Evolutionary conservation across 208 protist species (phyloP).

Genomic region (Herpetomonas samuelpessoai): DNA sequence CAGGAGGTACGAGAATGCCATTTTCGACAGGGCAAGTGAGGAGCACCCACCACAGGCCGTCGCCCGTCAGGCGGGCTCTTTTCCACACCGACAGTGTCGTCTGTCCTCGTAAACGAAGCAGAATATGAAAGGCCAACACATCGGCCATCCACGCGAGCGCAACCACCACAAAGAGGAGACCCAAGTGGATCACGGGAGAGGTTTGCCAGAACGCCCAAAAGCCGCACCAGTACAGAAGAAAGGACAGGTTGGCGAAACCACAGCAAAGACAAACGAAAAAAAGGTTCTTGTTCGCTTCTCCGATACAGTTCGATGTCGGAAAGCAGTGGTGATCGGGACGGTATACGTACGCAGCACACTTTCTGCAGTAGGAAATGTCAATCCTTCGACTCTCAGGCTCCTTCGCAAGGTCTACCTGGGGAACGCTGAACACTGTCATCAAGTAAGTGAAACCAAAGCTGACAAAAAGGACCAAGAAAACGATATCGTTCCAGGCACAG

Average conservation of each 20-base stretch:
- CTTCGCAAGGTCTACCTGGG: constrained; percentile 13
- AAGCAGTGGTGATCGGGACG: constrained; percentile 70
- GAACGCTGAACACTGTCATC: constrained; percentile 39
- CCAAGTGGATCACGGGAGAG: constrained; percentile 24
- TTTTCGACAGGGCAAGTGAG: neutral
- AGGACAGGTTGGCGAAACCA: constrained; percentile 41
- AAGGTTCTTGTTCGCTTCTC: constrained; percentile 21
- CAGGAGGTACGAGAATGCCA: no score
- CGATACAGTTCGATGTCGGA: constrained; percentile 65
- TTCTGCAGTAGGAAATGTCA: constrained; percentile 27
- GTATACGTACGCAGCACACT: constrained; percentile 31
- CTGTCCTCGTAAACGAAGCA: constrained; percentile 20
- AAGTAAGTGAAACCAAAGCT: constrained; percentile 32
- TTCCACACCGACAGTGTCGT: constrained; percentile 35
- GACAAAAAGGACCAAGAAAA: constrained; percentile 25
- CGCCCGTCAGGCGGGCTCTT: neutral
- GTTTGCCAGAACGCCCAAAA: constrained; percentile 32
- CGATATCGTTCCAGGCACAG: constrained; percentile 21
- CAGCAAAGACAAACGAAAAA: constrained; percentile 37
- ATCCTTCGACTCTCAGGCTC: neutral
- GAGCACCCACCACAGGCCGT: neutral
- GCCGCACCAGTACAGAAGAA: constrained; percentile 34
- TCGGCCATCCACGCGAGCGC: constrained; percentile 22
- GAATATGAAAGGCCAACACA: constrained; percentile 32
- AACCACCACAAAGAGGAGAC: constrained; percentile 30